Base-by-base conservation (phyloP, 2,329 filamentous ascomycete genomes). In the Sporothrix sp. region DNA sequence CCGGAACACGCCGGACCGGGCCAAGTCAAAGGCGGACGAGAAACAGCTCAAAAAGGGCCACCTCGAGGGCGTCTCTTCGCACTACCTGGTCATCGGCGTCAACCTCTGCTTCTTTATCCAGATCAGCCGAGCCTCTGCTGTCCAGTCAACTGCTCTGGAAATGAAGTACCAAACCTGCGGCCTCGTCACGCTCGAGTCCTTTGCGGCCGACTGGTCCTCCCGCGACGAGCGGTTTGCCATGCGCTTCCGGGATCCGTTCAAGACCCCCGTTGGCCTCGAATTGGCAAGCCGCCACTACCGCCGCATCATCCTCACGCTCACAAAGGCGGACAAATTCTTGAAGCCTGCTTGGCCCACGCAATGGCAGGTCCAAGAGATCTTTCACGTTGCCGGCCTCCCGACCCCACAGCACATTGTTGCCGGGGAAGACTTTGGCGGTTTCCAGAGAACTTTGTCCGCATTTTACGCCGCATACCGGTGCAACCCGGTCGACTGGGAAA, bases 281-380 rank as follows among this genome's bases (percentile, higher is more conserved):
- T 67, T 79, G 18, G 73, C 76, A 10, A 79, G 76, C 57, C 67
- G 73, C 23, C 70, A 75, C 58, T 76, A 76, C 58, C 69, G 74
- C 27, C 71, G 69, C 35, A 75, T 79, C 40, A 72, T 79, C 40
- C 71, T 73, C 47, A 74, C 70, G 2, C 65, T 80, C 28, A 74
- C 74, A 51, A 75, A 71, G 50, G 70, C 71, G 25, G 76, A 80
- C 58, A 71, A 75, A 33, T 74, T 71, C 50, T 62, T 80, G 39
- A 79, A 78, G 58, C 76, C 76, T 0, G 74, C 73, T 52, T 80
- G 76, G 76, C 76, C 76, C 9, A 71, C 76, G 48, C 66, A 74
- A 33, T 71, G 76, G 62, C 76, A 78, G 55, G 70, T 71, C 32
- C 50, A 56, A 36, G 52, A 71, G 56, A 70, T 78, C 4, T 79